These are phyloP conservation scores for Steccherinum ochraceum DNA, from an alignment of 768 basidiomycete genomes.

Conservation along the genomic window DNA sequence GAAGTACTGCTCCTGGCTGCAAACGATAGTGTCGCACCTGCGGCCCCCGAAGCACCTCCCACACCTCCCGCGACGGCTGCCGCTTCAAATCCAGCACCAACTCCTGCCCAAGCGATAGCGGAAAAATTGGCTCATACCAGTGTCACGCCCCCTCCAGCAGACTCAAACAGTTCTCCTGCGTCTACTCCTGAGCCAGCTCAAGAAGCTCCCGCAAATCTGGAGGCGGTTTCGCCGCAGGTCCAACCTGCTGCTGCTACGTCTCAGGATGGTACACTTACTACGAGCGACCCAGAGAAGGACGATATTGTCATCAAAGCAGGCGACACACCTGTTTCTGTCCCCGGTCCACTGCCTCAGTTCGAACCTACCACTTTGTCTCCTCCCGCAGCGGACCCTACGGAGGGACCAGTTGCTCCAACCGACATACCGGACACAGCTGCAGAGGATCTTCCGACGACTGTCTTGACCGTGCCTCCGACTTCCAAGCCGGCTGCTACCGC, in stretches of 20 bases:
- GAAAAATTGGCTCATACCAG: not conserved
- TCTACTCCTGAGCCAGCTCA: not conserved
- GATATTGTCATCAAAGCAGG: not conserved
- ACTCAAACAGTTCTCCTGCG: no score
- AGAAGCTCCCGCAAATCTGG: no score
- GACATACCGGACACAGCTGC: not conserved
- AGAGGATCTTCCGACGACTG: not conserved
- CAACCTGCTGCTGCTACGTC: not conserved
- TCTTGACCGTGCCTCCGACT: not conserved
- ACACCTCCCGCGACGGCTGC: not conserved
- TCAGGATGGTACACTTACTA: no score
- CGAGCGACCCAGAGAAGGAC: no score
- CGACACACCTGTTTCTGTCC: not conserved
- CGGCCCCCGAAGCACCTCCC: not conserved
- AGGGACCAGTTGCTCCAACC: not conserved
- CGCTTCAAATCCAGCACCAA: not conserved
- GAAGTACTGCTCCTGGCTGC: not conserved
- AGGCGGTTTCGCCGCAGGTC: not conserved
- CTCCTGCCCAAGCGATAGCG: not conserved
- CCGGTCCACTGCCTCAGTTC: not conserved
- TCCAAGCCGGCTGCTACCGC: not conserved
- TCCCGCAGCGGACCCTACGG: not conserved
- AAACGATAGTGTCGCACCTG: not conserved
- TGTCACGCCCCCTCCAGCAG: not conserved
- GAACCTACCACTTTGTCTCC: not conserved